phyloP scores from a whole-genome alignment of 306 rosid species.

The Mucuna pruriens region DNA sequence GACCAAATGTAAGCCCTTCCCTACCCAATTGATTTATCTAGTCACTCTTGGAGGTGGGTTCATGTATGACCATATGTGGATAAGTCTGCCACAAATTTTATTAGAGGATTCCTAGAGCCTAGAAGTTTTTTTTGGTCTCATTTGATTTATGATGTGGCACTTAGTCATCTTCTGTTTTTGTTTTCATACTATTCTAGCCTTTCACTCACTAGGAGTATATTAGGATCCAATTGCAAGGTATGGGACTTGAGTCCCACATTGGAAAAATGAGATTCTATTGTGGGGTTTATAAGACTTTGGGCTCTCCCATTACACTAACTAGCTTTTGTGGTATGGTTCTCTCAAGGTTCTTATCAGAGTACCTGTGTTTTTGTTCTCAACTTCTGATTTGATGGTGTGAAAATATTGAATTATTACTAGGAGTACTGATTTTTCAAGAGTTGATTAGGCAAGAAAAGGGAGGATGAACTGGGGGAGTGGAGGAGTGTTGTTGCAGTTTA shows the following conservation, averaged over 20 bases:
- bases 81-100: background rate
- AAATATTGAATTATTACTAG: slow-evolving; percentile 3
- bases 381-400: slow-evolving; percentile 24
- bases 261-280: too few relatives aligned
- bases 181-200: slow-evolving; percentile 1
- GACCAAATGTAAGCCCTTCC: slow-evolving; percentile 83
- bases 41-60: slow-evolving; percentile 17
- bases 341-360: too few relatives aligned
- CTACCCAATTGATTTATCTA: slow-evolving; percentile 31
- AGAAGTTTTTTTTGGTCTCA: slow-evolving; percentile 23
- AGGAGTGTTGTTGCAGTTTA: background rate
- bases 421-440: slow-evolving; percentile 20
- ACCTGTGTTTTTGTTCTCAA: background rate
- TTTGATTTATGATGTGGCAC: slow-evolving; percentile 14
- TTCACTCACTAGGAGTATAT: slow-evolving; percentile 6
- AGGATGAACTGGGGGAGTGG: slow-evolving; percentile 3
- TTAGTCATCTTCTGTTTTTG: slow-evolving; percentile 22
- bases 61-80: slow-evolving; percentile 23
- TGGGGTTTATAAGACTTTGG: too few relatives aligned
- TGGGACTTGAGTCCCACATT: too few relatives aligned
- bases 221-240: too few relatives aligned
- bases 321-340: too few relatives aligned
- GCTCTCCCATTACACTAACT: too few relatives aligned
- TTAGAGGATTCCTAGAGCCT: slow-evolving; percentile 25
- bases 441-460: slow-evolving; percentile 20